Conservation (phyloP, 306 rosid species). For the Canavalia gladiata region DNA sequence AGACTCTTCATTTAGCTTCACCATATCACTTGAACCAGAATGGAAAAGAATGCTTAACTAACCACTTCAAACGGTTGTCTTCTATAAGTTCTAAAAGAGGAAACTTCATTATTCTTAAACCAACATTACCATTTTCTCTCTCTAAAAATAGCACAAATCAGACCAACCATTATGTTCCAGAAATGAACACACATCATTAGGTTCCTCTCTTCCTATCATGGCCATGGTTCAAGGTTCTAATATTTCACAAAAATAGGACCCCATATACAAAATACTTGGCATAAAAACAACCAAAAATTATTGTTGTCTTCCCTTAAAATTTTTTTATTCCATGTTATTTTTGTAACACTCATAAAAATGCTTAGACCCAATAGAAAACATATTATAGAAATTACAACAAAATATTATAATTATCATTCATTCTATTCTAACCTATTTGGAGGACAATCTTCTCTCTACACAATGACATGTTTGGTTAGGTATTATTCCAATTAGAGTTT, state of each 20-base stretch:
- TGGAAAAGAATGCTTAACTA: conserved; percentile 47
- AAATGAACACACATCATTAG: conserved; percentile 14
- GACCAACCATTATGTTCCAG: conserved; percentile 24
- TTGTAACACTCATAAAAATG: conserved; percentile 11
- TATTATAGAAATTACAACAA: background rate
- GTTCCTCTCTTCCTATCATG: background rate
- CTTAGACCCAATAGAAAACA: background rate
- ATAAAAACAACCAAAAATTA: conserved; percentile 3
- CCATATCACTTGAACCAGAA: conserved; percentile 49
- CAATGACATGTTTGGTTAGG: too few species aligned
- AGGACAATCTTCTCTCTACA: too few species aligned
- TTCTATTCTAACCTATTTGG: too few species aligned
- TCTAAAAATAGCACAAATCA: conserved; percentile 44
- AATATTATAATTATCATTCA: too few species aligned
- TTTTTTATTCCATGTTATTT: background rate
- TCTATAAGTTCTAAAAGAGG: conserved; percentile 49
- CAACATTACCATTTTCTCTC: conserved; percentile 48
- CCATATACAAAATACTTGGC: background rate
- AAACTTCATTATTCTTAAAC: conserved; percentile 52
- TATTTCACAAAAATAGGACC: conserved; percentile 2
- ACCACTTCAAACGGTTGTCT: conserved; percentile 53
- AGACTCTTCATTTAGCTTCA: conserved; percentile 44
- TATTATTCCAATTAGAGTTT: too few species aligned
- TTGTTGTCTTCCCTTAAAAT: background rate
- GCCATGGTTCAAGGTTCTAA: background rate